phyloP scores from a whole-genome alignment of 176 grass and related monocot genomes.

The Poa pratensis region DNA sequence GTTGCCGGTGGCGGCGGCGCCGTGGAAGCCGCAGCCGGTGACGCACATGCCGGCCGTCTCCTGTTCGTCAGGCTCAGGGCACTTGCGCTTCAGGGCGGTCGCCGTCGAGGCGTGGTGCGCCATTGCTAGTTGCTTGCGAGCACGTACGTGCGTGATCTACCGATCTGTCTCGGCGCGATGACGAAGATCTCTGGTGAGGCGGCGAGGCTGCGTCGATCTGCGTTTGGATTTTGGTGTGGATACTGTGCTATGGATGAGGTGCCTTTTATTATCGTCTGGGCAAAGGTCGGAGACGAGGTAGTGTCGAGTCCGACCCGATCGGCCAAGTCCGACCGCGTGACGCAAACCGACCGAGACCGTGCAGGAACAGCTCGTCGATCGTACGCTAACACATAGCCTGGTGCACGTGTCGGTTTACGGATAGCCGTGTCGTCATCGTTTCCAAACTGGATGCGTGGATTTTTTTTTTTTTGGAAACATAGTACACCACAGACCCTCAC shows the following conservation, averaged over 20 bases:
- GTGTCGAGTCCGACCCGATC: neutral
- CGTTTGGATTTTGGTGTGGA: neutral
- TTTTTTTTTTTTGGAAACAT: too few relatives aligned
- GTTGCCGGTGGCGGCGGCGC: conserved; percentile 44
- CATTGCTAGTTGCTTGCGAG: neutral
- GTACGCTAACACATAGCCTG: neutral
- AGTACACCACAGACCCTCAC: too few relatives aligned
- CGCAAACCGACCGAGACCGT: neutral
- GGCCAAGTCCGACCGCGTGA: too few relatives aligned
- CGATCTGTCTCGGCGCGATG: neutral
- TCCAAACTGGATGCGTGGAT: too few relatives aligned
- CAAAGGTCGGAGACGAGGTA: too few relatives aligned
- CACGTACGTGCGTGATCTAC: neutral
- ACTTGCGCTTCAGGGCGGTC: too few relatives aligned
- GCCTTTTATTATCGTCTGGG: neutral
- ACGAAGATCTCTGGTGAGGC: neutral
- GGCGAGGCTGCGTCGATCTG: neutral
- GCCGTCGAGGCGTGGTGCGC: too few relatives aligned
- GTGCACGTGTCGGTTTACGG: too few relatives aligned
- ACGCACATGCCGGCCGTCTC: conserved; percentile 29
- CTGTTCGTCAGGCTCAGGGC: too few relatives aligned
- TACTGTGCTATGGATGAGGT: neutral
- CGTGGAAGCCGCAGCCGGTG: conserved; percentile 69
- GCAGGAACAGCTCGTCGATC: neutral
- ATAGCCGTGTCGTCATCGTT: too few relatives aligned